Evolutionary conservation across 768 basidiomycete species (phyloP).

Genomic region (Termitomyces sp.): DNA sequence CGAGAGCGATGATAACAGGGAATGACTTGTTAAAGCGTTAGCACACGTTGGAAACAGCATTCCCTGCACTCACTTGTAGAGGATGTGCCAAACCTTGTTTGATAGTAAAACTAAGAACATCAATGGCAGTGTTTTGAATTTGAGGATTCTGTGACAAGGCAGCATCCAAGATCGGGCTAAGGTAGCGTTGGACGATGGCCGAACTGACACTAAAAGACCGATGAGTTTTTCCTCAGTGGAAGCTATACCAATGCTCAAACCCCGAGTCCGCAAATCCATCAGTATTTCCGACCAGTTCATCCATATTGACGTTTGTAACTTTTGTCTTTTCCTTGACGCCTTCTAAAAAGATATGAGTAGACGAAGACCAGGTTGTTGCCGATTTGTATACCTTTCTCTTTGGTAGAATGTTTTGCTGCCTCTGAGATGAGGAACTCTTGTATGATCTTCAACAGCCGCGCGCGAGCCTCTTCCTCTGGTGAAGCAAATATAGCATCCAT

Average conservation of each 20-base stretch:
- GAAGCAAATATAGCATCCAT: conserved; percentile 90
- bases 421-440: conserved; percentile 90
- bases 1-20: conserved; percentile 89
- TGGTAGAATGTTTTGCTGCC: conserved; percentile 66
- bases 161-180: conserved; percentile 75
- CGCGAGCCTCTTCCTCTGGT: conserved; percentile 63
- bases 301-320: conserved; percentile 69
- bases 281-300: conserved; percentile 91
- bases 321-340: conserved; percentile 39
- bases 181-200: conserved; percentile 89
- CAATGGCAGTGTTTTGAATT: conserved; percentile 81
- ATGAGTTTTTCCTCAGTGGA: neutral
- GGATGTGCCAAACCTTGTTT: conserved; percentile 96
- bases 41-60: neutral
- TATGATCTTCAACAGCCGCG: conserved; percentile 77
- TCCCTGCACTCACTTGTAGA: conserved; percentile 53
- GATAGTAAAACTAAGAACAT: conserved; percentile 88
- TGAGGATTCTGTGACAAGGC: conserved; percentile 65
- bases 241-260: conserved; percentile 36
- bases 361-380: neutral
- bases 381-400: conserved; percentile 53
- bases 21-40: conserved; percentile 55
- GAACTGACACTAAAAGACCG: conserved; percentile 71
- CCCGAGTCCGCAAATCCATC: conserved; percentile 96
- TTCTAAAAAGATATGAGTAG: conserved; percentile 22